A percentile compares a stretch with the other conserved stretches of the same genome.
Evolutionary conservation across 2,329 filamentous ascomycete genomes (phyloP).

Genomic region (Chrysoporthe cubensis): DNA sequence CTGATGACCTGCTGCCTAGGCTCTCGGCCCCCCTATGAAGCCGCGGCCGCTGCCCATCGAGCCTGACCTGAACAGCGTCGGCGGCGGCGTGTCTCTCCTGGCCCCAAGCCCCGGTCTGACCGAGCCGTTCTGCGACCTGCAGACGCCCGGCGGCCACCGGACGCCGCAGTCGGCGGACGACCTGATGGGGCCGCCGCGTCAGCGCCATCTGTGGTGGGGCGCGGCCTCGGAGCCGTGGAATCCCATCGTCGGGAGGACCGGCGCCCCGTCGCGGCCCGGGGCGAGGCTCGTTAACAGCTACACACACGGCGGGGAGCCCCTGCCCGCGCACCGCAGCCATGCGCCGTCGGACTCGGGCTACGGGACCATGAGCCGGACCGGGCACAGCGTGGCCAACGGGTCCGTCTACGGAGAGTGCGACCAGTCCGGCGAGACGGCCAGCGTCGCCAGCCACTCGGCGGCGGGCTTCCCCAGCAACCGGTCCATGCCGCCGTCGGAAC

Average conservation of each 20-base stretch:
- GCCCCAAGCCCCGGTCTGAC: slow-evolving; percentile 6
- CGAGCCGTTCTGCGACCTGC: slow-evolving; percentile 22
- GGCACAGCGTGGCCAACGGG: slow-evolving; percentile 47
- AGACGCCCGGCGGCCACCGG: slow-evolving; percentile 8
- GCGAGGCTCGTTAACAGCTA: slow-evolving; percentile 2
- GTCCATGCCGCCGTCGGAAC: slow-evolving; percentile 4
- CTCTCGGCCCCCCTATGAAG: slow-evolving; percentile 30
- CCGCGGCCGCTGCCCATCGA: slow-evolving; percentile 31
- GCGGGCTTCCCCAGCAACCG: slow-evolving; percentile 36
- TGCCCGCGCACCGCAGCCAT: slow-evolving; percentile 13
- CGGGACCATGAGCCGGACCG: slow-evolving; percentile 42
- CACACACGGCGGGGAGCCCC: slow-evolving; percentile 7
- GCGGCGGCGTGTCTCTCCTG: slow-evolving; percentile 27
- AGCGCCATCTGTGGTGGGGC: slow-evolving; percentile 11
- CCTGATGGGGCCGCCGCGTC: slow-evolving; percentile 12
- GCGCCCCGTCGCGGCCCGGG: background rate
- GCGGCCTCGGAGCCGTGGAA: slow-evolving; percentile 24
- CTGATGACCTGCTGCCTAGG: slow-evolving; percentile 30
- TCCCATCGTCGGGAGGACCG: slow-evolving; percentile 15
- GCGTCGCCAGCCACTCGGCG: slow-evolving; percentile 43
- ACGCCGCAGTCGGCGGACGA: slow-evolving; percentile 4
- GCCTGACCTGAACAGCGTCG: slow-evolving; percentile 27
- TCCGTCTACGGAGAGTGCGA: slow-evolving; percentile 51
- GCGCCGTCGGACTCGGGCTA: slow-evolving; percentile 49
- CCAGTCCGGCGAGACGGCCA: slow-evolving; percentile 44